phyloP scores from a whole-genome alignment of 805 yeast genomes.

The Candida maris region DNA sequence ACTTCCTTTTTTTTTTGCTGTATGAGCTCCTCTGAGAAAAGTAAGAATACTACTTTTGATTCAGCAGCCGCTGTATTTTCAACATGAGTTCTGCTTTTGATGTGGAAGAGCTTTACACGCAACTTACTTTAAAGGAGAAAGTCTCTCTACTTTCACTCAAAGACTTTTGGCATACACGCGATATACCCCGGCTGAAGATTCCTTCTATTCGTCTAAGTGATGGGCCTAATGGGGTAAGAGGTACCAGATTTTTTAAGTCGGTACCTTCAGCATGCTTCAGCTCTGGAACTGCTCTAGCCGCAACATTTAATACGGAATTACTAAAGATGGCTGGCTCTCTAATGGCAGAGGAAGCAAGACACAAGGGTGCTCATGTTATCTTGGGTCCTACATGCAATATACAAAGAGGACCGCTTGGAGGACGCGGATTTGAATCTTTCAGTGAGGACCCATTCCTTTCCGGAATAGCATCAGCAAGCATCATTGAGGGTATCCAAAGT shows the following conservation, averaged over 20 bases:
- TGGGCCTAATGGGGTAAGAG: conserved; percentile 50
- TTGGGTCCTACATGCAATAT: conserved; percentile 39
- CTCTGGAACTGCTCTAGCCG: conserved; percentile 45
- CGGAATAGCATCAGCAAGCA: conserved; percentile 45
- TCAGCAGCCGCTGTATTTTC: too few species aligned
- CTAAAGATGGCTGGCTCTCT: conserved; percentile 37
- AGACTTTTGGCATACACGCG: conserved; percentile 42
- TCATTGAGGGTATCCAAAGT: conserved; percentile 54
- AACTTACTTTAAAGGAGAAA: conserved; percentile 31
- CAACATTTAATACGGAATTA: conserved; percentile 42
- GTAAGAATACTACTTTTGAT: too few species aligned
- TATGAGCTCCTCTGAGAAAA: too few species aligned
- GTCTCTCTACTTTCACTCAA: conserved; percentile 26
- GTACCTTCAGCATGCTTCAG: conserved; percentile 45
- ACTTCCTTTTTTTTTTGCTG: too few species aligned
- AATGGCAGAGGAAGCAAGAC: conserved; percentile 44
- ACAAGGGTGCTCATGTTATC: conserved; percentile 41
- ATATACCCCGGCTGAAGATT: conserved; percentile 32
- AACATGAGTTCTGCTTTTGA: too few species aligned
- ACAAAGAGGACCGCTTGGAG: conserved; percentile 45
- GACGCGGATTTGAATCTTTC: conserved; percentile 21
- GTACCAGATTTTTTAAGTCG: conserved; percentile 40
- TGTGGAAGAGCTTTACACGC: conserved; percentile 19
- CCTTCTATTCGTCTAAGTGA: conserved; percentile 38
- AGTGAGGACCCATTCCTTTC: conserved; percentile 31